phyloP scores from a whole-genome alignment of 75 land plant species.

The Selaginella tamariscina region DNA sequence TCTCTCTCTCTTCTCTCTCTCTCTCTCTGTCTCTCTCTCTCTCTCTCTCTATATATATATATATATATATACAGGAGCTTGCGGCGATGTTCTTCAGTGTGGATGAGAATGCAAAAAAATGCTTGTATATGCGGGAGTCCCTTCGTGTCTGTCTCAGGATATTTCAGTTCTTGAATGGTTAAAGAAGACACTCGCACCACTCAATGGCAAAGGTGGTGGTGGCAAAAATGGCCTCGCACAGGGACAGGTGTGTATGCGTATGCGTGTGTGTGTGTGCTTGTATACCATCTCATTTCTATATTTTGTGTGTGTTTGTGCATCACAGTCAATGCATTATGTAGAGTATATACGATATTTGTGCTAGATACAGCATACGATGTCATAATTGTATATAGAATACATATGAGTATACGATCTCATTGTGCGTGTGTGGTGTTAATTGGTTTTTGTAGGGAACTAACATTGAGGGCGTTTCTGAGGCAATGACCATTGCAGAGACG shows the following conservation, averaged over 20 bases:
- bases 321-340: too few relatives aligned
- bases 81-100: constrained; percentile 77
- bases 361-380: too few relatives aligned
- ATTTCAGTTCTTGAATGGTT: constrained; percentile 63
- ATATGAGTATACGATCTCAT: too few relatives aligned
- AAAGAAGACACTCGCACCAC: constrained; percentile 36
- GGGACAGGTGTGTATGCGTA: constrained; percentile 81
- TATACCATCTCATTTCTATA: too few relatives aligned
- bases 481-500: not conserved
- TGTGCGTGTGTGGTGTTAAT: too few relatives aligned
- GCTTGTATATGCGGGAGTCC: constrained; percentile 82
- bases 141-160: constrained; percentile 34
- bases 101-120: constrained; percentile 69
- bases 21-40: too few relatives aligned
- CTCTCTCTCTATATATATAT: not conserved
- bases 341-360: too few relatives aligned
- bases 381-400: too few relatives aligned
- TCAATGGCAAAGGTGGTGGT: constrained; percentile 79
- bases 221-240: constrained; percentile 77
- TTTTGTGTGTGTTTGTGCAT: too few relatives aligned
- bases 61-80: constrained; percentile 38
- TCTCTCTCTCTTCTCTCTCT: too few relatives aligned
- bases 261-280: too few relatives aligned
- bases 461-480: not conserved
- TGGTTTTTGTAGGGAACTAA: not conserved